phyloP scores from a whole-genome alignment of 208 protist species.

The Balamuthia mandrillaris region DNA sequence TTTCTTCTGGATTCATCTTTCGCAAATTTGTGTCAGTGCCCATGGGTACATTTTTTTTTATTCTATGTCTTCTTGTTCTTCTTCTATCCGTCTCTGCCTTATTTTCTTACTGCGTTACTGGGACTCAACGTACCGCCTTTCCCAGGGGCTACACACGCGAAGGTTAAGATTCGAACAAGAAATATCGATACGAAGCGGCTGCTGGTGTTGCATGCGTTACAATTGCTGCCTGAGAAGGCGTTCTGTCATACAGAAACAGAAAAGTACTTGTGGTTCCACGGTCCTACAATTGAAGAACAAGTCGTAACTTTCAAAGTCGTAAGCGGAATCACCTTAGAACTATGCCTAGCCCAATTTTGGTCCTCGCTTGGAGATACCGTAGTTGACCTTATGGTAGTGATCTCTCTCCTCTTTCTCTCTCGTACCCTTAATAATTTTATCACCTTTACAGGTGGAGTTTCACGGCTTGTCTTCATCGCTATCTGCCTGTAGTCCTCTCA shows the following conservation, averaged over 20 bases:
- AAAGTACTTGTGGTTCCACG: constrained; percentile 38
- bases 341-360: constrained; percentile 36
- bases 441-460: neutral
- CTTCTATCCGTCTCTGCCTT: neutral
- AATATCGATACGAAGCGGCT: no score
- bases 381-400: neutral
- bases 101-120: neutral
- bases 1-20: neutral
- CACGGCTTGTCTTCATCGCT: neutral
- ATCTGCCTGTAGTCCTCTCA: neutral
- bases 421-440: neutral
- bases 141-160: no score
- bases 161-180: neutral
- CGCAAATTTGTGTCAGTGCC: no score
- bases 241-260: constrained; percentile 4
- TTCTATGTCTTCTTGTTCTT: neutral
- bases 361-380: neutral
- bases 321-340: neutral
- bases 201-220: constrained; percentile 31
- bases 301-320: neutral
- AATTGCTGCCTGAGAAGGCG: neutral
- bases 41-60: neutral
- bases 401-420: neutral
- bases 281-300: neutral
- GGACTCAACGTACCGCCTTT: no score